Evolutionary conservation across 2,329 filamentous ascomycete genomes (phyloP).

Genomic region (Lachnellula suecica): DNA sequence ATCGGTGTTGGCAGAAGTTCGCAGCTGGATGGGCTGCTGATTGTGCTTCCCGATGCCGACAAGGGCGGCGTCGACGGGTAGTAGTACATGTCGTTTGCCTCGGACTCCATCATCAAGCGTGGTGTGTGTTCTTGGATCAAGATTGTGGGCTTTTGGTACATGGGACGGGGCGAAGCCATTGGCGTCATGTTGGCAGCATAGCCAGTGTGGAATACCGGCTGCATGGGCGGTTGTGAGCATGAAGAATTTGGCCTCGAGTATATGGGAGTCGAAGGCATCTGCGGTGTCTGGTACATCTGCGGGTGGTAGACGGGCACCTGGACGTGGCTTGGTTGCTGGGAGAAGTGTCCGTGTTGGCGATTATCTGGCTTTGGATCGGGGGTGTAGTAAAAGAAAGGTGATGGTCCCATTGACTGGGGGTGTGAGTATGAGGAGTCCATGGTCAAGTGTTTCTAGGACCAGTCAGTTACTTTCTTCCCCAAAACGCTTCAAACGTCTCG

Average conservation of each 20-base stretch:
- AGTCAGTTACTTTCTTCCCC: conserved; percentile 1
- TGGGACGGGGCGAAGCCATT: conserved; percentile 71
- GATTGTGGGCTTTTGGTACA: conserved; percentile 74
- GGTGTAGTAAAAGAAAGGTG: conserved; percentile 85
- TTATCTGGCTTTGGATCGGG: conserved; percentile 72
- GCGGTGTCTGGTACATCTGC: conserved; percentile 54
- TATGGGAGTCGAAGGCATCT: conserved; percentile 61
- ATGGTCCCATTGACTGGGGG: conserved; percentile 63
- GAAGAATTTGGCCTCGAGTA: conserved; percentile 67
- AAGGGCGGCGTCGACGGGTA: conserved; percentile 86
- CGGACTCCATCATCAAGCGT: conserved; percentile 70
- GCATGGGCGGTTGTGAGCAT: conserved; percentile 55
- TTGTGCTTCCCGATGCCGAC: conserved; percentile 79
- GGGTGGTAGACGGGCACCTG: conserved; percentile 51
- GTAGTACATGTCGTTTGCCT: conserved; percentile 64
- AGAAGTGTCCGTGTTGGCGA: conserved; percentile 75
- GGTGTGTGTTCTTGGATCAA: conserved; percentile 57
- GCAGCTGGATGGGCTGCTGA: conserved; percentile 80
- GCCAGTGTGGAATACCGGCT: conserved; percentile 28
- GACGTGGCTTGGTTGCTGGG: conserved; percentile 51
- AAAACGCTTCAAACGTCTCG: too few species aligned
- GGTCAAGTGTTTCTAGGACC: conserved; percentile 9
- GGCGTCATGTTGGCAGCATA: conserved; percentile 59
- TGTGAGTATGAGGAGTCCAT: conserved; percentile 35
- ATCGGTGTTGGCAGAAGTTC: conserved; percentile 81